phyloP scores from a whole-genome alignment of 345 rosid genomes.

The Citrus australasica region DNA sequence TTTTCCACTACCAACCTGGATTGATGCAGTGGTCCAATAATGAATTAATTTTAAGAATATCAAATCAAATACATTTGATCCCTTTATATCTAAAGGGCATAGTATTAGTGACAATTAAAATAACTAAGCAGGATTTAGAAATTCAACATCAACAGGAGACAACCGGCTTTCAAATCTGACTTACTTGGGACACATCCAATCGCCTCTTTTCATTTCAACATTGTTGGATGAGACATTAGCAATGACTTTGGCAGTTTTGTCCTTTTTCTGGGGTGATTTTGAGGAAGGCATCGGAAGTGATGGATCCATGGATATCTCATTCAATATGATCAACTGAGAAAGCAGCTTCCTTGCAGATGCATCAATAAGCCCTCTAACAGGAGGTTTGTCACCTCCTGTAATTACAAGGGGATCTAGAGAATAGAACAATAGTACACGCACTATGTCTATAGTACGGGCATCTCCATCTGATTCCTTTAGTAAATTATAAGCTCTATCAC shows the following conservation, averaged over 20 bases:
- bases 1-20: background rate
- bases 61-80: background rate
- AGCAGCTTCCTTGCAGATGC: slow-evolving; percentile 67
- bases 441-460: slow-evolving; percentile 84
- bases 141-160: background rate
- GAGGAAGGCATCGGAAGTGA: slow-evolving; percentile 46
- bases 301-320: slow-evolving; percentile 54
- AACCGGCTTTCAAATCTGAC: slow-evolving; percentile 23
- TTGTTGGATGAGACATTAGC: slow-evolving; percentile 27
- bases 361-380: slow-evolving; percentile 52
- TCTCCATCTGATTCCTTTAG: slow-evolving; percentile 62
- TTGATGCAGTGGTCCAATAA: background rate
- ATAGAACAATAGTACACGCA: slow-evolving; percentile 59
- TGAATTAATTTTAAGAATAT: background rate
- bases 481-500: slow-evolving; percentile 87
- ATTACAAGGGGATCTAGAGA: slow-evolving; percentile 72
- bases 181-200: slow-evolving; percentile 88
- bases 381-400: slow-evolving; percentile 45
- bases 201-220: slow-evolving; percentile 64
- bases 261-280: slow-evolving; percentile 25
- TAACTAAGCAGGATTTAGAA: background rate
- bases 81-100: background rate
- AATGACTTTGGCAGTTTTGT: slow-evolving; percentile 14
- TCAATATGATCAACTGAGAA: slow-evolving; percentile 63
- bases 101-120: background rate